Evolutionary conservation across 768 basidiomycete genomes (phyloP).

Genomic region (Ramaria rubella): DNA sequence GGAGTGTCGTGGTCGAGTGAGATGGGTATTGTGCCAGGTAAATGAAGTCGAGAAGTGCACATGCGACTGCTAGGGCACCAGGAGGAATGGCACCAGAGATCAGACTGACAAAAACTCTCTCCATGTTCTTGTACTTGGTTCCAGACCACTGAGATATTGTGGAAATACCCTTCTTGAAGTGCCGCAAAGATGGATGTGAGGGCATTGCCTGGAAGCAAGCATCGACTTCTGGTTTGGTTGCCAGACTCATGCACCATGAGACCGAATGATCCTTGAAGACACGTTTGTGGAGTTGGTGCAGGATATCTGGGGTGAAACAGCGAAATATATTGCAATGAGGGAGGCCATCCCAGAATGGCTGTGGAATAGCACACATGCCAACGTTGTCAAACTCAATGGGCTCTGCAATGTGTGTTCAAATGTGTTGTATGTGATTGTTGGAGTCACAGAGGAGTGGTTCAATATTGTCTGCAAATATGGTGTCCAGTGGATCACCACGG

Average conservation of each 20-base stretch:
- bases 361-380: neutral
- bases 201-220: too few relatives aligned
- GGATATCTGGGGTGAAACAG: slow-evolving; percentile 34
- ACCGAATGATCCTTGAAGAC: slow-evolving; percentile 40
- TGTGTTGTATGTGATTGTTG: neutral
- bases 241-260: slow-evolving; percentile 26
- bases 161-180: too few relatives aligned
- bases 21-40: slow-evolving; percentile 25
- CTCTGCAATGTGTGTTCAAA: neutral
- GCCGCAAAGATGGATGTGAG: too few relatives aligned
- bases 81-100: slow-evolving; percentile 22
- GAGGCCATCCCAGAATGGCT: slow-evolving; percentile 37
- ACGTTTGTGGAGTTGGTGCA: slow-evolving; percentile 45
- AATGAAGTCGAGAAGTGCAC: slow-evolving; percentile 30
- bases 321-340: slow-evolving; percentile 35
- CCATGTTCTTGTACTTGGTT: slow-evolving; percentile 23
- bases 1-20: slow-evolving; percentile 25
- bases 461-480: neutral
- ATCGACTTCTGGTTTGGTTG: slow-evolving; percentile 4
- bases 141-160: too few relatives aligned
- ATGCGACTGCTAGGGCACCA: slow-evolving; percentile 18
- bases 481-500: slow-evolving; percentile 5
- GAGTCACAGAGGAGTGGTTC: neutral
- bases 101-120: slow-evolving; percentile 28
- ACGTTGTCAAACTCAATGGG: neutral